A percentile compares a stretch with the other conserved stretches of the same genome.
Evolutionary conservation across 2,329 filamentous ascomycete genomes (phyloP).

Genomic region (Fusarium continuum): DNA sequence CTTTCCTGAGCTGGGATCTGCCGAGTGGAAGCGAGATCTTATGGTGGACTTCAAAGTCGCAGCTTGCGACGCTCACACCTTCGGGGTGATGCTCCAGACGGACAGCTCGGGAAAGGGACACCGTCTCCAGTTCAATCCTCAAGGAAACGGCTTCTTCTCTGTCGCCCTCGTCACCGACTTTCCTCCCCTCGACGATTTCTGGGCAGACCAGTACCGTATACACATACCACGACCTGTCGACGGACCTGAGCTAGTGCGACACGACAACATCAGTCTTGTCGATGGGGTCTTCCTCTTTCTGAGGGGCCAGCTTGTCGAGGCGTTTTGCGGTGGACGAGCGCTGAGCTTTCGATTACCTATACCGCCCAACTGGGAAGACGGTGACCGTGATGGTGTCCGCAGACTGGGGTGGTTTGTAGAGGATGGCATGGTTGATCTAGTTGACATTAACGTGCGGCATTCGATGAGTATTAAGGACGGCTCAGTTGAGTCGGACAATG

Average conservation of each 20-base stretch:
- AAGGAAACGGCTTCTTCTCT: constrained; percentile 36
- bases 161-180: constrained; percentile 45
- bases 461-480: constrained; percentile 27
- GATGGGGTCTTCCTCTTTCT: constrained; percentile 41
- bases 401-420: constrained; percentile 47
- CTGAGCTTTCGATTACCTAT: constrained; percentile 44
- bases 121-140: constrained; percentile 39
- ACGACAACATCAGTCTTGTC: constrained; percentile 42
- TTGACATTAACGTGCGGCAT: constrained; percentile 40
- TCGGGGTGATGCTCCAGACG: constrained; percentile 44
- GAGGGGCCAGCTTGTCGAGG: constrained; percentile 42
- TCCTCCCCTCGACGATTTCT: constrained; percentile 50
- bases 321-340: constrained; percentile 45
- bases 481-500: constrained; percentile 30
- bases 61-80: constrained; percentile 42
- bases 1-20: constrained; percentile 37
- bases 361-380: constrained; percentile 13
- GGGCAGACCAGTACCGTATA: constrained; percentile 50
- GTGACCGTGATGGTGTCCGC: constrained; percentile 22
- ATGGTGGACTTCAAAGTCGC: constrained; percentile 40
- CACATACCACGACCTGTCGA: constrained; percentile 47
- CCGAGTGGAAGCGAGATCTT: constrained; percentile 30
- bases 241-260: constrained; percentile 48
- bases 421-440: constrained; percentile 43
- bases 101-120: constrained; percentile 42